Conservation (phyloP, 2,329 filamentous ascomycete genomes). For the Lithohypha guttulata region DNA sequence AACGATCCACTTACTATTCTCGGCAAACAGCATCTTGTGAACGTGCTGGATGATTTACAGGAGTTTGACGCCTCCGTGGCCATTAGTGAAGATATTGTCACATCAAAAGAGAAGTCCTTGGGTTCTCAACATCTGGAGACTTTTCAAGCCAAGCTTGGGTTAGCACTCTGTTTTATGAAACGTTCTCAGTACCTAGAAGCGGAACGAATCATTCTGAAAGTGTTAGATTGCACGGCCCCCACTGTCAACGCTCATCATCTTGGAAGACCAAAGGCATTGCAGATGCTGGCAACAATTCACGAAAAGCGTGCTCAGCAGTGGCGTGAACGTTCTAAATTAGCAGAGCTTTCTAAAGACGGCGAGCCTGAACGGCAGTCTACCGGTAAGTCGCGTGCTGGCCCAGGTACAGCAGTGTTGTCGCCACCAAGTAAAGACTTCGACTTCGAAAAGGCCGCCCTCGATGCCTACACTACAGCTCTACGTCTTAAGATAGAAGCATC, state of each 20-base stretch:
- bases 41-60: neutral
- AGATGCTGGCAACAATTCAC: neutral
- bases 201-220: neutral
- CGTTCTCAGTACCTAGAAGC: neutral
- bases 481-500: neutral
- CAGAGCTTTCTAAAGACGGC: neutral
- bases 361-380: neutral
- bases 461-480: neutral
- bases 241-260: neutral
- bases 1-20: neutral
- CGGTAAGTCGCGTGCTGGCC: neutral
- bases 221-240: neutral
- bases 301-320: neutral
- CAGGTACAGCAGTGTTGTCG: neutral
- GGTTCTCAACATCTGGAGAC: neutral
- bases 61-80: neutral
- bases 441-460: neutral
- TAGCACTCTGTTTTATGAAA: neutral
- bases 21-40: neutral
- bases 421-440: no score
- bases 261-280: neutral
- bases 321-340: neutral
- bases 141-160: neutral
- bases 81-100: neutral
- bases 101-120: neutral